phyloP scores from a whole-genome alignment of 805 yeast genomes.

The Saccharomycopsis capsularis region DNA sequence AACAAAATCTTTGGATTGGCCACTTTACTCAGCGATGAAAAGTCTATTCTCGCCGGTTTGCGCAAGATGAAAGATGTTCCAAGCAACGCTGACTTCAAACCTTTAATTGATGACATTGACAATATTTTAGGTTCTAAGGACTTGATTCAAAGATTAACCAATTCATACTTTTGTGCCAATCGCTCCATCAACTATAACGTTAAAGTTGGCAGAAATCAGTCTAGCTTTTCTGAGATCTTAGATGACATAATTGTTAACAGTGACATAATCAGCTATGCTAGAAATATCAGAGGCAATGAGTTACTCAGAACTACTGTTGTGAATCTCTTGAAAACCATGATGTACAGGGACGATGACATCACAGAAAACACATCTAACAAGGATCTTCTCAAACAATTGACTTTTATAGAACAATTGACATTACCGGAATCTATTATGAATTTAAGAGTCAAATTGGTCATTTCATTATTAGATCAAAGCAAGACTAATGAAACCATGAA shows the following conservation, averaged over 20 bases:
- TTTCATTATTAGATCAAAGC: conserved; percentile 24
- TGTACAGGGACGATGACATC: background rate
- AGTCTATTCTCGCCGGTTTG: background rate
- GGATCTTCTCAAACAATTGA: conserved; percentile 22
- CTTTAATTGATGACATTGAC: conserved; percentile 1
- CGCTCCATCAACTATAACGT: conserved; percentile 24
- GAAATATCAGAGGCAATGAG: conserved; percentile 28
- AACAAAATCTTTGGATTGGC: background rate
- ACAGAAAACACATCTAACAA: background rate
- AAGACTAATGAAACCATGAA: conserved; percentile 9
- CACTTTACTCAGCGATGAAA: background rate
- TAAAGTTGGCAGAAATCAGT: conserved; percentile 24
- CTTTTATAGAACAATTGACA: conserved; percentile 25
- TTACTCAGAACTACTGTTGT: conserved; percentile 24
- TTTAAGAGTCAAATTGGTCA: conserved; percentile 27
- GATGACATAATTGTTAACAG: conserved; percentile 24
- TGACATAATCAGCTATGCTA: conserved; percentile 25
- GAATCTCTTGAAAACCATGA: background rate
- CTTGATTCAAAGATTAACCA: conserved; percentile 25
- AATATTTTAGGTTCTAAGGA: conserved; percentile 6
- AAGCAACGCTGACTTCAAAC: background rate
- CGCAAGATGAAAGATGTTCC: background rate
- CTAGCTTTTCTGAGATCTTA: conserved; percentile 24
- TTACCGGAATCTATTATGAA: conserved; percentile 26
- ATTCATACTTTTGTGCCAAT: conserved; percentile 20